phyloP scores from a whole-genome alignment of 495 filamentous ascomycete species.

The Apodospora peruviana region DNA sequence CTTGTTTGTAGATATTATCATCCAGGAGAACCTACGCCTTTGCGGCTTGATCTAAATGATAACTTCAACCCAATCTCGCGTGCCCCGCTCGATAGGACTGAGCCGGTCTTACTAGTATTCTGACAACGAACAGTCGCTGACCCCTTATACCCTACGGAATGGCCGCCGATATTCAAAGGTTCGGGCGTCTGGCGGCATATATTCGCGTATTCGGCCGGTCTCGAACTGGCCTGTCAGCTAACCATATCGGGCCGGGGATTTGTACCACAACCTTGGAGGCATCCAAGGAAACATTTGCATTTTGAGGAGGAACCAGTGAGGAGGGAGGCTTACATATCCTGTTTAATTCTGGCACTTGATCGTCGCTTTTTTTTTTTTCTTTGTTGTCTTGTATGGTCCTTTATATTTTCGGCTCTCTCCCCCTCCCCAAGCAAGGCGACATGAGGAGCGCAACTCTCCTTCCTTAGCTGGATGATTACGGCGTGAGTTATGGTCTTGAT shows the following conservation, averaged over 20 bases:
- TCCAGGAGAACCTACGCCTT: slow-evolving; percentile 97
- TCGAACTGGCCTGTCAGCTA: background rate
- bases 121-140: background rate
- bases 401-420: background rate
- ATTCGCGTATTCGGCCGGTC: background rate
- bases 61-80: background rate
- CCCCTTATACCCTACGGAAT: background rate
- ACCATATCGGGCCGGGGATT: background rate
- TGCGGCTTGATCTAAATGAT: slow-evolving; percentile 89
- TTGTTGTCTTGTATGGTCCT: slow-evolving; percentile 1
- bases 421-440: no score
- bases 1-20: slow-evolving; percentile 79
- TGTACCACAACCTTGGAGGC: slow-evolving; percentile 8
- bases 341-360: slow-evolving; percentile 32
- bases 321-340: slow-evolving; percentile 28
- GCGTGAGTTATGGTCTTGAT: no score
- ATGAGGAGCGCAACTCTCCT: no score
- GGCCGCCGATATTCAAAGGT: no score
- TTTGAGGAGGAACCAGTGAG: slow-evolving; percentile 15
- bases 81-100: background rate
- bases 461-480: no score
- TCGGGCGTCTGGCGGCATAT: no score
- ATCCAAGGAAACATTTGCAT: slow-evolving; percentile 13
- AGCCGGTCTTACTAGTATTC: background rate
- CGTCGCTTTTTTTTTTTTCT: slow-evolving; percentile 18